phyloP scores from a whole-genome alignment of 257 asterid genomes.

The Knoxia roxburghii region DNA sequence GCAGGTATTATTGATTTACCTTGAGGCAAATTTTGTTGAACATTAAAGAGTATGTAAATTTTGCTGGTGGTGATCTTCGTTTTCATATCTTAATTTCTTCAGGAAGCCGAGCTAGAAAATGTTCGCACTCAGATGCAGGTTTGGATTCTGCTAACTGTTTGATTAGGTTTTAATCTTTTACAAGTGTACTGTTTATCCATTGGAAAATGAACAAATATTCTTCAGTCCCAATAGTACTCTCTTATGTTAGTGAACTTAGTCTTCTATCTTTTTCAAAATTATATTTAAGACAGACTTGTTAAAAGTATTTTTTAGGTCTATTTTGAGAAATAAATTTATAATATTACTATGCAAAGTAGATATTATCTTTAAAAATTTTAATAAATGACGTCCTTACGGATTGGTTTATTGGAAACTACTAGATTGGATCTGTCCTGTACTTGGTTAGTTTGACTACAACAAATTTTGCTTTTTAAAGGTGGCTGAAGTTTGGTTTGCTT shows the following conservation, averaged over 20 bases:
- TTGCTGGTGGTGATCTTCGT: slow-evolving; percentile 13
- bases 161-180: background rate
- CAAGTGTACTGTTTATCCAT: background rate
- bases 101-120: slow-evolving; percentile 94
- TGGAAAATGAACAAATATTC: background rate
- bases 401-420: background rate
- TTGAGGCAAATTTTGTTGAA: background rate
- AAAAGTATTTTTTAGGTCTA: background rate
- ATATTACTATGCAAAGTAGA: background rate
- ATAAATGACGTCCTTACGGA: background rate
- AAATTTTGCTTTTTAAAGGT: background rate
- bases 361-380: background rate
- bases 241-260: background rate
- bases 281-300: background rate
- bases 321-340: background rate
- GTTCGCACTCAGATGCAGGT: slow-evolving; percentile 89
- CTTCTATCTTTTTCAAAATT: background rate
- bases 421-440: background rate
- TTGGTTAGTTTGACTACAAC: background rate
- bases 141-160: background rate
- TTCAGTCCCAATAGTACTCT: background rate
- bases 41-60: background rate
- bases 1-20: slow-evolving; percentile 50
- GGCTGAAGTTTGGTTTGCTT: background rate
- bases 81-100: slow-evolving; percentile 18